Evolutionary conservation across 176 grass and related monocot genomes (phyloP).

Genomic region (Carex littledalei): DNA sequence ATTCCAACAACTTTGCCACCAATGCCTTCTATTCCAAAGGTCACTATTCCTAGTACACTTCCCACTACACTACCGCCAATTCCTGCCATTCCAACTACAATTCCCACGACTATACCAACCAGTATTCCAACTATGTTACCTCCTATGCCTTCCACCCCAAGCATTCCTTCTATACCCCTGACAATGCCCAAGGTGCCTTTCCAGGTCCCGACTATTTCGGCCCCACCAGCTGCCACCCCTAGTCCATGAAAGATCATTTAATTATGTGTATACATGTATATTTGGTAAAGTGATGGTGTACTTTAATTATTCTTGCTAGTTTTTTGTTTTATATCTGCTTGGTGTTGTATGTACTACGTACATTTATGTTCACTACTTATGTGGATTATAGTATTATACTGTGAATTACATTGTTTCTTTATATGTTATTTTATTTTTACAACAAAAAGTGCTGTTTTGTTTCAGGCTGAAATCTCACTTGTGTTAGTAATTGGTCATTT

Average conservation of each 20-base stretch:
- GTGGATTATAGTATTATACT: neutral
- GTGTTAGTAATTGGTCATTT: neutral
- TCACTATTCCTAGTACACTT: slow-evolving; percentile 25
- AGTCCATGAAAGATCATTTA: neutral
- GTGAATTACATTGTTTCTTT: neutral
- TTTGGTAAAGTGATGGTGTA: neutral
- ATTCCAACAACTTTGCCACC: slow-evolving; percentile 27
- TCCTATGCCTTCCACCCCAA: neutral
- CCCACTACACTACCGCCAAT: neutral
- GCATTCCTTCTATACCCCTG: neutral
- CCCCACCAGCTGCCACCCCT: neutral
- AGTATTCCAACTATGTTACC: neutral
- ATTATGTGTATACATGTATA: neutral
- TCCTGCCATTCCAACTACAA: neutral
- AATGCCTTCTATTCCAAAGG: slow-evolving; percentile 31
- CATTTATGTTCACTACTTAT: neutral
- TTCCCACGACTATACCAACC: too few species aligned
- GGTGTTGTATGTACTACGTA: neutral
- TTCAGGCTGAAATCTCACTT: neutral
- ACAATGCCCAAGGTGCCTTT: neutral
- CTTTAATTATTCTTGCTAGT: neutral
- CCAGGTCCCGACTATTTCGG: neutral
- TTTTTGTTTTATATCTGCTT: neutral
- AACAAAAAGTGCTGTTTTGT: neutral
- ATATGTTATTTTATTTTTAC: neutral